A percentile compares a stretch with the other conserved stretches of the same genome.
Conservation (phyloP, 371 early-diverging fungal genomes). For the Entomophthora muscae region DNA sequence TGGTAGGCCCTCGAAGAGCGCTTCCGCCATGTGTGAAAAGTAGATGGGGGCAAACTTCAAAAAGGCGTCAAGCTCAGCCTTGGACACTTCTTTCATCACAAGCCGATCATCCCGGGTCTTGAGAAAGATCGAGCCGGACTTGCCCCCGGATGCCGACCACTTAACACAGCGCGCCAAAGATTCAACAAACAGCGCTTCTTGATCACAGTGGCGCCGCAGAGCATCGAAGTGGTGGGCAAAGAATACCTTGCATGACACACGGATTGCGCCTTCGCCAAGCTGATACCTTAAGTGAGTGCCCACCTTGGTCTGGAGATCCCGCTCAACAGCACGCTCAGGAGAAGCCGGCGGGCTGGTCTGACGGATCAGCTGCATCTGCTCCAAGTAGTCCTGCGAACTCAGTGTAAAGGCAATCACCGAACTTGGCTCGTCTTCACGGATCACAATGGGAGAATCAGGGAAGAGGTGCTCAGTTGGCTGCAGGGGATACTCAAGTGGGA, state of each 20-base stretch:
- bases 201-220: slow-evolving; percentile 61
- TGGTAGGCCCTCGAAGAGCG: slow-evolving; percentile 62
- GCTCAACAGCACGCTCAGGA: slow-evolving; percentile 20
- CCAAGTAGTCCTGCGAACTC: slow-evolving; percentile 14
- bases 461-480: slow-evolving; percentile 71
- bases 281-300: slow-evolving; percentile 42
- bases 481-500: slow-evolving; percentile 59
- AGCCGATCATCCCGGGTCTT: slow-evolving; percentile 85
- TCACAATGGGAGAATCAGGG: slow-evolving; percentile 58
- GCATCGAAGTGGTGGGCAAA: slow-evolving; percentile 88
- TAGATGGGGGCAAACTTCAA: slow-evolving; percentile 79
- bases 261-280: slow-evolving; percentile 56
- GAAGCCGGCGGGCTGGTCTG: not conserved
- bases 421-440: slow-evolving; percentile 84
- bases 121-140: slow-evolving; percentile 76
- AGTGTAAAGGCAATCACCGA: slow-evolving; percentile 82
- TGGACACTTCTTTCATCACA: slow-evolving; percentile 77
- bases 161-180: slow-evolving; percentile 66
- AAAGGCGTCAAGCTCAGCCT: slow-evolving; percentile 75
- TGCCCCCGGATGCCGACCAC: slow-evolving; percentile 77
- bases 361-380: slow-evolving; percentile 11
- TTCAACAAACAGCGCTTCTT: slow-evolving; percentile 64
- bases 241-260: slow-evolving; percentile 70
- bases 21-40: slow-evolving; percentile 73
- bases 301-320: slow-evolving; percentile 30